Percentiles rank a stretch among this genome's conserved stretches.
These are phyloP conservation scores for Scenedesmus sp. DNA, from an alignment of 163 green algal species.

Conservation along the genomic window DNA sequence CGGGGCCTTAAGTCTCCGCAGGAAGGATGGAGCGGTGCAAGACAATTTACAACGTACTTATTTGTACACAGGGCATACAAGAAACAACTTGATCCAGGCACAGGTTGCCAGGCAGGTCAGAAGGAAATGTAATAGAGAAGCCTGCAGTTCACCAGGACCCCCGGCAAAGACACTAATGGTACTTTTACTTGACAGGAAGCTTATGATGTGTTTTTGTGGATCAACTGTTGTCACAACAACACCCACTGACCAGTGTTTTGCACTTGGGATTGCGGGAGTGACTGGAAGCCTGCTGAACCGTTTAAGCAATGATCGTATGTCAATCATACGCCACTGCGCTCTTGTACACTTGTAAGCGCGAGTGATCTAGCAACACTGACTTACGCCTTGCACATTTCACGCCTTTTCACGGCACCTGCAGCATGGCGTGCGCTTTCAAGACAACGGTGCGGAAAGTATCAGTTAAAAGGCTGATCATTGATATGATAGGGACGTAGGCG, in stretches of 20 bases:
- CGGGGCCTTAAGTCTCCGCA: background rate
- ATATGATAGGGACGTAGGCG: background rate
- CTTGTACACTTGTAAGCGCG: background rate
- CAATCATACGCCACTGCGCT: background rate
- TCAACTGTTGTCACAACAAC: background rate
- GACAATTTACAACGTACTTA: background rate
- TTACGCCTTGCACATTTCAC: background rate
- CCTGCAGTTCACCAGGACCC: background rate
- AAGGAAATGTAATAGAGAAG: background rate
- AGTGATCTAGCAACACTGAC: background rate
- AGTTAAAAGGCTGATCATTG: background rate
- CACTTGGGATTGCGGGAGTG: background rate
- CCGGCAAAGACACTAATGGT: background rate
- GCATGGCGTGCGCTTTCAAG: background rate
- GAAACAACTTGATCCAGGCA: background rate
- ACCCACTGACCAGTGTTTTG: background rate
- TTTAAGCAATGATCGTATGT: background rate
- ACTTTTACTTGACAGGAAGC: background rate
- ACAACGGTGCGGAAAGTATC: background rate
- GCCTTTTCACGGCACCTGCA: background rate
- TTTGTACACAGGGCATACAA: background rate
- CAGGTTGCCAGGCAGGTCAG: background rate
- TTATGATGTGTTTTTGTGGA: no score
- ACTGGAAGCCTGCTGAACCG: background rate
- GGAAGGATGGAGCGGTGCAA: background rate